These are phyloP conservation scores for Ilex paraguariensis DNA, from an alignment of 305 asterid species.

Conservation along the genomic window DNA sequence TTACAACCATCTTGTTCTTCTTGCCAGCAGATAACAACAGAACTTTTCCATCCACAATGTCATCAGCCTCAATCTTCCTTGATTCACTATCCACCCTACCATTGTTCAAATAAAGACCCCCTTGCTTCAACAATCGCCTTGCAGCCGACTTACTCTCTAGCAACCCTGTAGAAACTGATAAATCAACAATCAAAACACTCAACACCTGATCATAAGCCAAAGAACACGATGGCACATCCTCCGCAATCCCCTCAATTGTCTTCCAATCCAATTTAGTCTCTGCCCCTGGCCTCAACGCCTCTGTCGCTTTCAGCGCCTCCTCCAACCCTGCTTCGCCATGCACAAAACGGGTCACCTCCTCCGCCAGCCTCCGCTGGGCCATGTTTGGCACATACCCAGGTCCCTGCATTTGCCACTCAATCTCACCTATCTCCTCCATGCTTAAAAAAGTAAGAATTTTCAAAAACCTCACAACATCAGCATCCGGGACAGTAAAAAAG, in stretches of 20 bases:
- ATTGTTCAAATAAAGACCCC: slow-evolving; percentile 85
- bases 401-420: slow-evolving; percentile 50
- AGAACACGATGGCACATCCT: slow-evolving; percentile 67
- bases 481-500: slow-evolving; percentile 64
- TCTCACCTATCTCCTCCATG: slow-evolving; percentile 55
- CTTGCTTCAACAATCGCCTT: slow-evolving; percentile 80
- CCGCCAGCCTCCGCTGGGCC: slow-evolving; percentile 80
- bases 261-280: slow-evolving; percentile 57
- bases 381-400: slow-evolving; percentile 60
- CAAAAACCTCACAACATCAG: slow-evolving; percentile 66
- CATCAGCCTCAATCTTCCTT: slow-evolving; percentile 65
- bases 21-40: slow-evolving; percentile 85
- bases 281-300: slow-evolving; percentile 85
- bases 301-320: slow-evolving; percentile 78
- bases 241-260: slow-evolving; percentile 68
- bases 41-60: slow-evolving; percentile 73
- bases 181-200: slow-evolving; percentile 52
- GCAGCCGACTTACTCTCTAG: slow-evolving; percentile 84
- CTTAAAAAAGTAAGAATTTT: slow-evolving; percentile 65
- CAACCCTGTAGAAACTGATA: slow-evolving; percentile 61
- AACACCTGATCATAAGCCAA: slow-evolving; percentile 47
- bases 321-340: slow-evolving; percentile 75
- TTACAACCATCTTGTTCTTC: slow-evolving; percentile 89
- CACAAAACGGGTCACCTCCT: slow-evolving; percentile 87
- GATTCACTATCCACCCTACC: slow-evolving; percentile 63